A percentile compares a stretch with the other conserved stretches of the same genome.
phyloP scores from a whole-genome alignment of 805 yeast genomes.

The Candida piceae region DNA sequence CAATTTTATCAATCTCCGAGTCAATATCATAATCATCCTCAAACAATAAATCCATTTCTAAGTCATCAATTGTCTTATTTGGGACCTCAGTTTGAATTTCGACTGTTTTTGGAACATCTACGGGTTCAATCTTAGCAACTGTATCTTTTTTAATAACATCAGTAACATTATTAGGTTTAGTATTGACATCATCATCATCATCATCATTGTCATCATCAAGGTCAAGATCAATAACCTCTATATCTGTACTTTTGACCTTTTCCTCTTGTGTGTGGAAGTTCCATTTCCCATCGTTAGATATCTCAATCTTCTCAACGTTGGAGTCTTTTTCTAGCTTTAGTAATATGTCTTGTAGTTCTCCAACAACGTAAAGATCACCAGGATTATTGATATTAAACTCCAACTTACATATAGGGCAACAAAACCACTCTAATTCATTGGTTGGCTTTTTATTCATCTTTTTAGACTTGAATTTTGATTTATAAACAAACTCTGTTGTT shows the following conservation, averaged over 20 bases:
- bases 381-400: conserved; percentile 28
- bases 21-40: conserved; percentile 8
- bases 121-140: not conserved
- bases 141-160: not conserved
- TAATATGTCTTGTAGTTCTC: conserved; percentile 26
- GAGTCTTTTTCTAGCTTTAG: conserved; percentile 11
- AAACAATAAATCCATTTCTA: conserved; percentile 14
- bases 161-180: not conserved
- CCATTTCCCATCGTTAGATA: conserved; percentile 27
- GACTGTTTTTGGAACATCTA: not conserved
- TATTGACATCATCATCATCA: conserved; percentile 3
- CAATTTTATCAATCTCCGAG: conserved; percentile 13
- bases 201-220: conserved; percentile 16
- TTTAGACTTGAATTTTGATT: conserved; percentile 12
- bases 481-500: conserved; percentile 22
- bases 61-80: conserved; percentile 2
- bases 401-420: conserved; percentile 32
- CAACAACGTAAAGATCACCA: conserved; percentile 30
- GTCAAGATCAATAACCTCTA: conserved; percentile 19
- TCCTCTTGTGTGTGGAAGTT: conserved; percentile 8
- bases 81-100: not conserved
- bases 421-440: conserved; percentile 27
- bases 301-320: conserved; percentile 20
- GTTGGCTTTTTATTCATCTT: conserved; percentile 15
- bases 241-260: conserved; percentile 2